Base-by-base conservation (phyloP, 805 yeast genomes). In the Zygosaccharomyces pseudorouxii region DNA sequence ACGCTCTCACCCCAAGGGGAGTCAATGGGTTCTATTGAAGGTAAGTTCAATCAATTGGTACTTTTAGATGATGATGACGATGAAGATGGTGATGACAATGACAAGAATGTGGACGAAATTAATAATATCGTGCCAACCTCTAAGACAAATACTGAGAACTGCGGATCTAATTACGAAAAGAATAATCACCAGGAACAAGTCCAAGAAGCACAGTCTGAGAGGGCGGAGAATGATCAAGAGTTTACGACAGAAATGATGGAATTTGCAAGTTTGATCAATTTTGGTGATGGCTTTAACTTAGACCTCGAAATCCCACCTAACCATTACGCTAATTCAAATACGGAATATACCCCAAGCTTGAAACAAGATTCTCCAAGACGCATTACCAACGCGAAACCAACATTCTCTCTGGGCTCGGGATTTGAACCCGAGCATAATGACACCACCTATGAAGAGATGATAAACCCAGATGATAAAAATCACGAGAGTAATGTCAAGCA, bases 261-360 rank as follows among this genome's bases (percentile, higher is more conserved):
- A 52, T 74, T 74, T 54, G 74, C 76, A 5, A 73, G 70, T 39
- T 67, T 71, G 44, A 72, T 75, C 23, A 71, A 74, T 53, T 75
- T 75, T 55, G 79, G 76, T 4, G 76, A 69, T 20, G 75, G 68
- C 28, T 50, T 72, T 19, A 66, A 71, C 22, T 50, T 72, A 25
- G 67, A 64, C 41, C 52, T 70, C 19, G 70, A 69, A 9, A 14
- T 18, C 3, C 45, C 37, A 33, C 19, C 19, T 20, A 16, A 33
- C 10, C 20, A 33, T 5, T 4, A 33, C 19, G 10, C 37, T 16
- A 33, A 33, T 33, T 11, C 12, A 2, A 14, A 38, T 19, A 14
- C 3, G 9, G 25, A 20, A 14, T n/a, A 33, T 14, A 9, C 23
- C 30, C 46, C n/a, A 3, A 33, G 12, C 8, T 5, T 33, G 3